Base-by-base conservation (phyloP, 495 filamentous ascomycete species). In the Penicillium coffeae region DNA sequence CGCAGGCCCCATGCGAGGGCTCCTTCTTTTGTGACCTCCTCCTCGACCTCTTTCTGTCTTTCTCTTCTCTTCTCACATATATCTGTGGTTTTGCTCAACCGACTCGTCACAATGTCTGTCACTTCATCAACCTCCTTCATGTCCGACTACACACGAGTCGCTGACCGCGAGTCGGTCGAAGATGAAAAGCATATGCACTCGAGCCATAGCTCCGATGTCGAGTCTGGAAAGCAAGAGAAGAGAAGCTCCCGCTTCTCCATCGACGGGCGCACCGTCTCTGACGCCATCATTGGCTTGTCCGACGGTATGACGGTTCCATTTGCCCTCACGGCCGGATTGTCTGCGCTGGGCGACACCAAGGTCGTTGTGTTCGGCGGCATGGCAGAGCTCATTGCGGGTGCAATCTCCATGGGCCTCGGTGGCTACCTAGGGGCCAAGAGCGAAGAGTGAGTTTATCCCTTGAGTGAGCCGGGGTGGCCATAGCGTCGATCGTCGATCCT, bases 371-470 rank as follows among this genome's bases (percentile, higher is more conserved):
- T 78, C 53, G 79, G 77, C 21, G 79, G 79, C 15, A 55, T 81
- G 42, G 79, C 79, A 3, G 79, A 82, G 55, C 59, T 82, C 18
- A 78, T 78, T 47, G 78, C 78, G 1, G 79, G 79, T 20, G 76
- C 78, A 16, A 78, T 82, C 44, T 79, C 77, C 6, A 82, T 82
- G 78, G 78, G 78, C 2, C 50, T 81, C 32, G 79, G 79, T 41
- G 79, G 79, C 20, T 71, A 82, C 53, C 71, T 93, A 2, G 85
- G 85, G 10, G 84, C 87, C 0, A 82, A 83, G 54, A 83, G 83
- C 34, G 87, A 90, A 70, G 74, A 72, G 75, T 85, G 58, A 63
- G 72, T 34, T 47, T 10, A 10, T 30, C 32, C 5, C 13, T 13
- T 22, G 9, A 38, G 10, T 18, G 8, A 32, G 35, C 38, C 21